Evolutionary conservation across 2,329 filamentous ascomycete genomes (phyloP), one percentile per base, ranked within the genome.

Genomic region (Calonectria multiphialidica): DNA sequence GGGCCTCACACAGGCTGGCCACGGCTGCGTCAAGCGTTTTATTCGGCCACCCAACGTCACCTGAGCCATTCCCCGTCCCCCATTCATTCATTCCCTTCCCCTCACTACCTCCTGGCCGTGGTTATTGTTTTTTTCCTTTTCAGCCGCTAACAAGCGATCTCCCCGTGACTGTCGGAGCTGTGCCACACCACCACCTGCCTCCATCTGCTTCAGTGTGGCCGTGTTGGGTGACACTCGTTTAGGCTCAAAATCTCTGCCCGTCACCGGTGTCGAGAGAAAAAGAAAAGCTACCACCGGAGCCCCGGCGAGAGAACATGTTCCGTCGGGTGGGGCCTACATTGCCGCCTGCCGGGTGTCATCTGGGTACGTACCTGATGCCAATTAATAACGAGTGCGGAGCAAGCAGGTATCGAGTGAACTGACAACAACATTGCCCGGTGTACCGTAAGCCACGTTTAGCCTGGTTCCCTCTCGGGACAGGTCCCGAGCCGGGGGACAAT

Each of bases 11-110:
- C 76, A 76, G 70, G 76, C 76, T 77, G 76, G 74, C 78, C 78
- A 79, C 78, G 76, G 75, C 71, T 79, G 78, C 76, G 73, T 76
- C 75, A 80, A 78, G 77, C 71, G 76, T 78, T 80, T 77, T 80
- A 76, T 72, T 79, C 77, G 75, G 75, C 69, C 72, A 53, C 59
- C 62, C 62, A 75, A 73, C 78, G 76, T 79, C 78, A 79, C 78
- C 78, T 79, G 78, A 79, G 77, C 74, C 67, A 78, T 74, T 64
- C 64, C 49, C 49, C 37, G 25, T 66, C 49, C 49, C 49, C 25
- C 49, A 55, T 55, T 59, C 55, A 68, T 62, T 40, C 65, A 67
- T 68, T 62, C 66, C 53, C 42, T 35, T 47, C 53, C 65, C 30
- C 66, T 44, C 64, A 57, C 45, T n/a, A 25, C 66, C 23, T 49